Evolutionary conservation across 768 basidiomycete species (phyloP).

Genomic region (Mycena indigotica): DNA sequence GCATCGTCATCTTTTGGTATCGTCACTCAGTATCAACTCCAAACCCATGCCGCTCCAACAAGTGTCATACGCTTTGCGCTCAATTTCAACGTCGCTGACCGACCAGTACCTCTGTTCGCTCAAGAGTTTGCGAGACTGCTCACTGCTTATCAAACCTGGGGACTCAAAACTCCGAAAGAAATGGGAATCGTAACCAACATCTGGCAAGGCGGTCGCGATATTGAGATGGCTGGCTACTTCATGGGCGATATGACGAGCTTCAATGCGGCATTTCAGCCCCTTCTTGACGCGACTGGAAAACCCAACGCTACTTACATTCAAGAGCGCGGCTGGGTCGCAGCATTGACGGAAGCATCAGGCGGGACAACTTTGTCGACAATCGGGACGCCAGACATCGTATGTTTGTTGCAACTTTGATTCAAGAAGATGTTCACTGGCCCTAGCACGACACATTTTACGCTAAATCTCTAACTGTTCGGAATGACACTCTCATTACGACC

Average conservation of each 20-base stretch:
- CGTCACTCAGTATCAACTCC: not conserved
- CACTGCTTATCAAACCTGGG: not conserved
- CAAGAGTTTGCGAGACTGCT: not conserved
- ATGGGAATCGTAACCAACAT: not conserved
- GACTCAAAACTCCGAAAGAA: not conserved
- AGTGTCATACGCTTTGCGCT: not conserved
- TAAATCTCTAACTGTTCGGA: not conserved
- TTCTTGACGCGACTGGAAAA: not conserved
- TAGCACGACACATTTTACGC: not conserved
- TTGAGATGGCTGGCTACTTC: not conserved
- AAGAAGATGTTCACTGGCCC: not conserved
- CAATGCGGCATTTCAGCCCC: not conserved
- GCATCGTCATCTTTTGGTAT: not conserved
- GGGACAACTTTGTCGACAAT: not conserved
- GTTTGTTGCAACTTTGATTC: not conserved
- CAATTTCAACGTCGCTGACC: conserved; percentile 1
- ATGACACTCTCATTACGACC: not conserved
- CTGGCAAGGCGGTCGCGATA: not conserved
- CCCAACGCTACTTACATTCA: not conserved
- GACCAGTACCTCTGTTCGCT: not conserved
- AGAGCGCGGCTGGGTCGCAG: not conserved
- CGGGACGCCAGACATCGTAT: not conserved
- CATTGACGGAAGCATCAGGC: not conserved
- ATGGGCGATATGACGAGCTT: not conserved
- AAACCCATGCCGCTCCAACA: not conserved